phyloP scores from a whole-genome alignment of 2,329 filamentous ascomycete species.

The Cytospora mali region DNA sequence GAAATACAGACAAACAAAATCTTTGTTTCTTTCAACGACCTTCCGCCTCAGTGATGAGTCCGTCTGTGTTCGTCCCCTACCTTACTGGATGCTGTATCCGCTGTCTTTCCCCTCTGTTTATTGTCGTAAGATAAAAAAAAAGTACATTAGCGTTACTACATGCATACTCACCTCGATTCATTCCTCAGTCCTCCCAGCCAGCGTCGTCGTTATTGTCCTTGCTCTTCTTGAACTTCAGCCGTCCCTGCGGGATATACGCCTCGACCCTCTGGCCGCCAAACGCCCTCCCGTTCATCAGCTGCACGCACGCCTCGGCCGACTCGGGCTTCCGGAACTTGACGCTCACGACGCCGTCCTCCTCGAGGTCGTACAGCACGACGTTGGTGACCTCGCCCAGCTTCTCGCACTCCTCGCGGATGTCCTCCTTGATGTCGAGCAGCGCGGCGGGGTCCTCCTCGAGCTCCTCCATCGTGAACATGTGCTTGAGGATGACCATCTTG shows the following conservation, averaged over 20 bases:
- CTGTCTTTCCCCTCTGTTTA: background rate
- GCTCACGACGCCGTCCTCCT: constrained; percentile 80
- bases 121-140: background rate
- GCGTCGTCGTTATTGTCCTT: constrained; percentile 56
- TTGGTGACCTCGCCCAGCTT: constrained; percentile 89
- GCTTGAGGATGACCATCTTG: constrained; percentile 82
- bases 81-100: background rate
- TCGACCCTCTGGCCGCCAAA: constrained; percentile 74
- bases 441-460: constrained; percentile 82
- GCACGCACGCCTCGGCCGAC: constrained; percentile 72
- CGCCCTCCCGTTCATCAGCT: constrained; percentile 76
- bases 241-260: constrained; percentile 71
- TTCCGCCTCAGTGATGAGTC: background rate
- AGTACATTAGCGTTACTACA: constrained; percentile 18
- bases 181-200: constrained; percentile 39
- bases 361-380: constrained; percentile 85
- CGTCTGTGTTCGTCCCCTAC: background rate
- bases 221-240: constrained; percentile 73
- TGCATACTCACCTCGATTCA: constrained; percentile 18
- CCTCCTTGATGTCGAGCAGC: constrained; percentile 89
- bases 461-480: constrained; percentile 90
- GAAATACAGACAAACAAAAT: constrained; percentile 1
- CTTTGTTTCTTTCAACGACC: background rate
- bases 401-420: constrained; percentile 85
- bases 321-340: constrained; percentile 77